A percentile compares a stretch with the other conserved stretches of the same genome.
These are phyloP conservation scores for Fusarium fujikuroi DNA, from an alignment of 2,329 filamentous ascomycete genomes.

Conservation along the genomic window DNA sequence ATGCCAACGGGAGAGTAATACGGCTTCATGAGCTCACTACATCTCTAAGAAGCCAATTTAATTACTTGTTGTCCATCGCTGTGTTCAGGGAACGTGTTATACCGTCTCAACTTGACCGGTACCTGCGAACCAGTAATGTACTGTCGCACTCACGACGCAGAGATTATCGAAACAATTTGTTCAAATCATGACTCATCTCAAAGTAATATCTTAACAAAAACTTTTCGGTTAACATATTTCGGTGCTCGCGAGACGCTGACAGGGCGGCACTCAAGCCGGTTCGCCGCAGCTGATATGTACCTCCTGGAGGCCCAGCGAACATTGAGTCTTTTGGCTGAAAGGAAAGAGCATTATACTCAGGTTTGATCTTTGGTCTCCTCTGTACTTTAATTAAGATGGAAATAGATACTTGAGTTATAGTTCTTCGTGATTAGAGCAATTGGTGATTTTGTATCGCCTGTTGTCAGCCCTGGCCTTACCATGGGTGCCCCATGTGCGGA, in stretches of 20 bases:
- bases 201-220: accelerated
- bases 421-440: neutral
- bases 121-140: neutral
- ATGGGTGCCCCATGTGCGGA: neutral
- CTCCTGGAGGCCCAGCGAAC: no score
- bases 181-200: accelerated
- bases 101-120: no score
- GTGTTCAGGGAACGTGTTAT: accelerated
- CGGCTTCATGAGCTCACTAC: accelerated
- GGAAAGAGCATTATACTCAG: no score
- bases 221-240: neutral
- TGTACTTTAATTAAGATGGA: accelerated
- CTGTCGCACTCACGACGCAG: neutral
- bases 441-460: neutral
- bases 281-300: no score
- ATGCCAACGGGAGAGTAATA: neutral
- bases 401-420: accelerated
- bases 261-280: no score
- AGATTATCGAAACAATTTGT: neutral
- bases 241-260: neutral
- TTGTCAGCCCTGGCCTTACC: neutral
- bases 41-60: accelerated
- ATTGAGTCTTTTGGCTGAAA: neutral
- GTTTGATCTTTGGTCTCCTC: accelerated
- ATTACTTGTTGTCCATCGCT: no score